Evolutionary conservation across 192 early-diverging fungal species (phyloP), one percentile per base, ranked within the genome.

Genomic region (Backusella australiensis): DNA sequence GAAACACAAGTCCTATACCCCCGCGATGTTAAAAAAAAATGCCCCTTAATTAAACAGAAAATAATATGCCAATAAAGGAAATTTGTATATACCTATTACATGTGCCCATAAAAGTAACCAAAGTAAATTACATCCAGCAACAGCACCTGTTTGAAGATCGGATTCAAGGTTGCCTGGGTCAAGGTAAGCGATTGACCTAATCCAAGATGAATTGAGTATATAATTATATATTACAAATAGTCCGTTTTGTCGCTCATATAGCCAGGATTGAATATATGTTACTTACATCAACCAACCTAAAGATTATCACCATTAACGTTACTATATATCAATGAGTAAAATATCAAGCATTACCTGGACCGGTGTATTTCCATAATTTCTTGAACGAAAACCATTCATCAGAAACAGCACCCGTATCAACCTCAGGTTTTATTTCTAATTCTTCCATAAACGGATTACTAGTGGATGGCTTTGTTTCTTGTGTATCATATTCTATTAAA

Each of bases 161-260:
- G 90, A 90, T 72, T 90, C 90, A 19, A 92, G 78, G 56, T 92
- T 92, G 4, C 91, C 91, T 15, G 91, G 91, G 56, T 92, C 91
- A 34, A 92, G 78, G 49, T 92, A 92, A 32, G 91, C 91, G 69
- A 92, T 90, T 12, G 90, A 80, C 85, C 83, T 86, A 59, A 59
- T 39, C 0, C 38, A 11, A 39, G 38, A 39, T 8, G 38, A 39
- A n/a, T 52, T n/a, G 46, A 59, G 21, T 9, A 26, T 23, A 26
- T 6, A 34, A 9, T 35, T 29, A 29, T 17, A 66, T 66, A 3
- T 32, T 32, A 32, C 32, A 32, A 32, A 15, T 53, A 44, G 42
- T 44, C 12, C 5, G 15, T 17, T 14, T 39, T 39, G 38, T 39
- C 32, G 32, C 32, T 32, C 2, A 39, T 39, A 39, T 11, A 39